These are phyloP conservation scores for Kandelia obovata DNA, from an alignment of 345 rosid genomes.

Conservation along the genomic window DNA sequence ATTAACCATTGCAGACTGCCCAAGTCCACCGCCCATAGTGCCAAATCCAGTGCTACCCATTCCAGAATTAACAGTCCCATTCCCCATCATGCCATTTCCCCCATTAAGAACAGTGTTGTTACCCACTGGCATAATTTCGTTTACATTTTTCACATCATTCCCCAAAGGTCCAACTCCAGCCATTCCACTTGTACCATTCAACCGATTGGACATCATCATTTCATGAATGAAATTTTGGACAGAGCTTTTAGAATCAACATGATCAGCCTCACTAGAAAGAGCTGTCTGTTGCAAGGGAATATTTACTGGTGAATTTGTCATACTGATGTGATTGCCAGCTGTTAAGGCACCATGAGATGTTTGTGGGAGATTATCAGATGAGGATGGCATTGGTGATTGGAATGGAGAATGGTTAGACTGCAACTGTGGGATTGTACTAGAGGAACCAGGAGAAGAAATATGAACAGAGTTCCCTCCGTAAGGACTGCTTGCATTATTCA, in stretches of 20 bases:
- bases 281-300: conserved; percentile 53
- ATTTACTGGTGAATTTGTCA: conserved; percentile 56
- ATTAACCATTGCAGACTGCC: conserved; percentile 52
- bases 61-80: conserved; percentile 39
- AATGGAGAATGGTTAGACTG: conserved; percentile 67
- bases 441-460: conserved; percentile 75
- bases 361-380: conserved; percentile 51
- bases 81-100: conserved; percentile 50
- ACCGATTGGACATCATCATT: conserved; percentile 64
- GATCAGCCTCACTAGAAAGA: conserved; percentile 54
- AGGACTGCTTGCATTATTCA: conserved; percentile 68
- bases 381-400: conserved; percentile 67
- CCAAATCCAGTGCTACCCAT: conserved; percentile 48
- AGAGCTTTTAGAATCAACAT: conserved; percentile 63
- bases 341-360: conserved; percentile 50
- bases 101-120: conserved; percentile 42
- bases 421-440: conserved; percentile 55
- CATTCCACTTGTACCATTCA: conserved; percentile 48
- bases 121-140: conserved; percentile 45
- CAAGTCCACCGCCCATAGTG: conserved; percentile 52
- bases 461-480: conserved; percentile 77
- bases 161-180: conserved; percentile 53
- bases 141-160: conserved; percentile 51
- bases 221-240: conserved; percentile 85
- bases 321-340: conserved; percentile 51